Evolutionary conservation across 306 rosid genomes (phyloP), one percentile per base, ranked within the genome.

Genomic region (Inga leiocalycina): DNA sequence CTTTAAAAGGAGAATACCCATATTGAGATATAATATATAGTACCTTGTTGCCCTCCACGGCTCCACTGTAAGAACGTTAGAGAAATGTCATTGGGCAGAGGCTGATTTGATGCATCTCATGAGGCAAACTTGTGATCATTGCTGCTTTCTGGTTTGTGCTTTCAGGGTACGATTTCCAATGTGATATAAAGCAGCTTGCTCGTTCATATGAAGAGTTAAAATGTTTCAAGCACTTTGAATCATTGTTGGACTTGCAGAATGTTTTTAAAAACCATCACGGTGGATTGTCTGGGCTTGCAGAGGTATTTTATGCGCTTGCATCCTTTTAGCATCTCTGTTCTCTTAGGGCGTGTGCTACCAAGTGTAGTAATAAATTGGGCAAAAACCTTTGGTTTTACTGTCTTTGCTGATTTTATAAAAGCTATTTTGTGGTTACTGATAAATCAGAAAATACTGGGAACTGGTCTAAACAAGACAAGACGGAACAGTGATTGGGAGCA

Each of bases 401-500:
- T 80, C 78, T 61, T 57, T 30, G 54, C 78, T 80, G 78, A 62
- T 81, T 46, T 80, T 84, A 59, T 82, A 66, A 71, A 70, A 76
- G 74, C 81, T n/a, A 35, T 14, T 74, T 64, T 80, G 66, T 80
- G 81, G 80, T 66, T 69, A 30, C 19, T 83, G 64, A 72, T 73
- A 72, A 83, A 59, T 84, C 89, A 96, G 99, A 96, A 96, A 92
- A 84, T 94, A 74, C 71, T 96, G 64, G 99, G 99, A 71, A 94
- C 94, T 80, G 88, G 89, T 82, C 87, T 96, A 82, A 92, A 96
- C 93, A 96, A 96, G 91, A 94, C 97, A 49, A 90, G 98, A 75
- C 91, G 98, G 82, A 94, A 92, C 87, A 96, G 99, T 86, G 87
- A 96, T 78, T 96, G 97, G 99, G 99, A 96, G 86, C 97, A 90